Evolutionary conservation across 352 stramenopile genomes (phyloP), one percentile per base, ranked within the genome.

Genomic region (Phytophthora cajani): DNA sequence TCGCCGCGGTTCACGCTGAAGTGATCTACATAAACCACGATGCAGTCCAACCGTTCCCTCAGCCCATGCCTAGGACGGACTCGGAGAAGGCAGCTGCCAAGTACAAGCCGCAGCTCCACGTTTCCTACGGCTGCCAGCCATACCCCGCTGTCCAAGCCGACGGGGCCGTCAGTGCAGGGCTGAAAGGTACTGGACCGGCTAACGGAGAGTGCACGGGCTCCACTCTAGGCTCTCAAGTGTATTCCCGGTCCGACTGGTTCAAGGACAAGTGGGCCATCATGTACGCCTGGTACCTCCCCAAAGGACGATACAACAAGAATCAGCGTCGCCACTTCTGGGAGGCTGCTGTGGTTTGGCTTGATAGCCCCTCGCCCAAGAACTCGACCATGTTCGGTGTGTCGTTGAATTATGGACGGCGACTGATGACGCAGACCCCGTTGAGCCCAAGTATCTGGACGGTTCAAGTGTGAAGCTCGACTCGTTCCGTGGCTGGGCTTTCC

Each of bases 321-420:
- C 25, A 47, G 16, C 42, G n/a, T 56, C 77, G 74, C 12, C 74
- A 80, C 33, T 65, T 74, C 23, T 84, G 77, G 77, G 64, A 79
- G 60, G 63, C 69, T 38, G 67, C 74, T n/a, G 64, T 84, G 3
- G 77, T 84, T 5, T 80, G 77, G 77, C 75, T 84, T 40, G 70
- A 78, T 47, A 74, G 75, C 32, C 68, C 72, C 27, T 46, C 62
- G 6, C 25, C 23, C 3, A n/a, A 51, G 1, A 73, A 69, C 36
- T 64, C 67, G 4, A 72, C 52, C 14, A 60, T 75, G 30, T 30
- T 71, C 1, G 67, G 8, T 0, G 62, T 79, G 1, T 58, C 72
- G 0, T 14, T 72, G 46, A 72, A 72, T 14, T 72, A 57, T 1
- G 53, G 64, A 33, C 56, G 40, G 51, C 52, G 55, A 9, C 47